Evolutionary conservation across 2,329 filamentous ascomycete species (phyloP), one percentile per base, ranked within the genome.

Genomic region (Waltergamsia citrina): DNA sequence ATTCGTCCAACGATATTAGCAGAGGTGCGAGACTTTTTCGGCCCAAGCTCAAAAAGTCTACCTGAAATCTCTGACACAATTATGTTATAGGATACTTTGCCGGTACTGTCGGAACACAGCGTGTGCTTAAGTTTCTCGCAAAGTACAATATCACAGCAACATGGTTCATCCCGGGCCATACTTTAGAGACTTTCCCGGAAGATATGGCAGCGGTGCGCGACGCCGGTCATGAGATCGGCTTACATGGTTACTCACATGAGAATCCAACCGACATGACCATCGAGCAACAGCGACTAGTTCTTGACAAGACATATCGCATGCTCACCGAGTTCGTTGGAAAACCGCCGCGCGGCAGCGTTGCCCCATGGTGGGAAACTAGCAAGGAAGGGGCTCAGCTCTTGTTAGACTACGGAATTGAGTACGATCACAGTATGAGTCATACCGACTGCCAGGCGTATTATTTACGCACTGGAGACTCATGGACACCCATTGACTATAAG

Each of bases 181-280:
- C 56, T 16, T 53, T 70, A 4, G 65, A 69, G 42, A 66, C 66
- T 0, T 68, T 69, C 36, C 64, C 63, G 0, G 59, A 66, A 29
- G 60, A 65, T 21, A 60, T 57, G 38, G 57, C 60, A 3, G 52
- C 56, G 19, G 57, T 67, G 6, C 44, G 64, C 4, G 67, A 62
- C 49, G 65, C 56, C 2, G 63, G 62, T 0, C 65, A 68, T 40
- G 61, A 67, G 43, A 66, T 67, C 11, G 63, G 69, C 10, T 63
- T 74, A n/a, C 81, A 86, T 41, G 81, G 79, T 5, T 86, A 86
- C 56, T 76, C 70, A 0, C 81, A 86, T 46, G 81, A 86, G 50
- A 85, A 86, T 45, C 80, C 81, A 0, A 65, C 64, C 1, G 71
- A 78, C 37, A 84, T 86, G 80, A 81, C 69, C 0, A 51, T 82